phyloP scores from a whole-genome alignment of 129 eudicot species.

The Sambucus nigra region DNA sequence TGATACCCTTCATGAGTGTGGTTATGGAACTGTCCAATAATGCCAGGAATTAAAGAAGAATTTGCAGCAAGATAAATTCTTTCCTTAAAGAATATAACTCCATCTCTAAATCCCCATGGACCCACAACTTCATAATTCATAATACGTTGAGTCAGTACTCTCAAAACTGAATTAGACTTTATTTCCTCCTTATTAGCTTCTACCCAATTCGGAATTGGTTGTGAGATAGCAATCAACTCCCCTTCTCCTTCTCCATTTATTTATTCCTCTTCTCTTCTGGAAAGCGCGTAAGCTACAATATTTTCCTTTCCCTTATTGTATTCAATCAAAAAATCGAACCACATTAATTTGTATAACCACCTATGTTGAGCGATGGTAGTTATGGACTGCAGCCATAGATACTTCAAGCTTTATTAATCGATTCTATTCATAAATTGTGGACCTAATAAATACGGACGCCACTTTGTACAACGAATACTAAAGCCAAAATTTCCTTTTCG shows the following conservation, averaged over 20 bases:
- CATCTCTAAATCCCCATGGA: neutral
- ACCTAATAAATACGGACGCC: neutral
- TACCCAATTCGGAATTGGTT: too few relatives aligned
- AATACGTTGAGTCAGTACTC: neutral
- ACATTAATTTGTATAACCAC: slow-evolving; percentile 1
- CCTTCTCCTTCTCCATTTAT: too few relatives aligned
- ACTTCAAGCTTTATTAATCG: neutral
- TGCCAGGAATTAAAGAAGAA: neutral
- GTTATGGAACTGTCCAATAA: neutral
- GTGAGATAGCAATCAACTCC: too few relatives aligned
- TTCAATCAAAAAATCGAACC: neutral
- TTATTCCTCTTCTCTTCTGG: too few relatives aligned
- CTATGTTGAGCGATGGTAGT: neutral
- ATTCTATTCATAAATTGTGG: neutral
- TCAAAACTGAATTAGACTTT: too few relatives aligned
- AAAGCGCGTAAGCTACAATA: too few relatives aligned
- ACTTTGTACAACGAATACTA: neutral
- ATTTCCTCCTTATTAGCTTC: too few relatives aligned
- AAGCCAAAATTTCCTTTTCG: too few relatives aligned
- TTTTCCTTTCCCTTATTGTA: too few relatives aligned
- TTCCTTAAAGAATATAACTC: neutral
- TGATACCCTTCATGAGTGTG: neutral
- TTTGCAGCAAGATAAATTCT: neutral
- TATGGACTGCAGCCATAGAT: neutral
- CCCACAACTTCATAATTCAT: neutral